These are phyloP conservation scores for Ceratobasidium papillatum DNA, from an alignment of 1,284 basidiomycete species.

Conservation along the genomic window DNA sequence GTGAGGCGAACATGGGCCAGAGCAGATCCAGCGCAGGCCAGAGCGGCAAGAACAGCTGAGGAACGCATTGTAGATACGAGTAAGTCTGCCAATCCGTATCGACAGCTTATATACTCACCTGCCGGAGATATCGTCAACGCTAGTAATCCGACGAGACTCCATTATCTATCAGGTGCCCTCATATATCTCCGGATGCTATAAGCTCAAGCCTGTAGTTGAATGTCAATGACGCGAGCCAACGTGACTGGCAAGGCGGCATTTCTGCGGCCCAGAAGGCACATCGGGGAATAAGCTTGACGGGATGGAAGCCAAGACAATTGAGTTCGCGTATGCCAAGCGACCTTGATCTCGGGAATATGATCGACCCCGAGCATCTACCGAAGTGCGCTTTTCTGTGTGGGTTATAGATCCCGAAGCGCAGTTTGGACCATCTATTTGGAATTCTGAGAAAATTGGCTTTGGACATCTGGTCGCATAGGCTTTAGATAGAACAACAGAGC, in stretches of 20 bases:
- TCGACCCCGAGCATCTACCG: conserved; percentile 6
- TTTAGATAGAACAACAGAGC: too few relatives aligned
- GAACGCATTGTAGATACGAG: neutral
- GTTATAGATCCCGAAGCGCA: neutral
- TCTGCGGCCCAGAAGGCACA: neutral
- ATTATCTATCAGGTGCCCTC: neutral
- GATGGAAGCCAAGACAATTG: neutral
- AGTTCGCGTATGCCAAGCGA: neutral
- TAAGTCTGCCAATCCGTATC: neutral
- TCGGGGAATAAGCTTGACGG: neutral
- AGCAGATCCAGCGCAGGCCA: conserved; percentile 12
- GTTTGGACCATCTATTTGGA: too few relatives aligned
- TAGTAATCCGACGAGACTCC: conserved; percentile 5
- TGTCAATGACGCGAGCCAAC: too few relatives aligned
- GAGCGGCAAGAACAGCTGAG: conserved; percentile 7
- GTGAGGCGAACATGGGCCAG: conserved; percentile 41
- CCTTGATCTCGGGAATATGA: neutral
- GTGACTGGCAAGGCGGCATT: conserved; percentile 1
- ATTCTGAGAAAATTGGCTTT: too few relatives aligned
- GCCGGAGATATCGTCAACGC: neutral
- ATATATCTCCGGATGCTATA: too few relatives aligned
- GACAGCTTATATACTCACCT: neutral
- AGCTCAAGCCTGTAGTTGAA: too few relatives aligned
- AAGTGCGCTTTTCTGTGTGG: neutral
- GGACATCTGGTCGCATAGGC: too few relatives aligned